These are phyloP conservation scores for Conringia planisiliqua DNA, from an alignment of 345 rosid species.

Conservation along the genomic window DNA sequence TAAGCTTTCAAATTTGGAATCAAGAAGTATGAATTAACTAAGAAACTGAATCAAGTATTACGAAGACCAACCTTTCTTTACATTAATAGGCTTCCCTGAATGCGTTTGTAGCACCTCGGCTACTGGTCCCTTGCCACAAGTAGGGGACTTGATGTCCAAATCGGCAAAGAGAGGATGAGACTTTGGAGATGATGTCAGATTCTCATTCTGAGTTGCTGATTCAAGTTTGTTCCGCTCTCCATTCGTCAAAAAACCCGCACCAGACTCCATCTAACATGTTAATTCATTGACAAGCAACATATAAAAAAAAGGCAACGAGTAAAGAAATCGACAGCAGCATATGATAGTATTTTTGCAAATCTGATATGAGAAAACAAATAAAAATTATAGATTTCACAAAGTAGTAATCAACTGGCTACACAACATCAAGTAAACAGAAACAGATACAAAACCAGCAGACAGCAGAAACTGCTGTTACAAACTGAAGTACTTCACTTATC, in stretches of 20 bases:
- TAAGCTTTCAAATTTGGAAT: too few relatives aligned
- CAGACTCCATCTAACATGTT: conserved; percentile 60
- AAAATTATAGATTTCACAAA: too few relatives aligned
- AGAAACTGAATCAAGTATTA: too few relatives aligned
- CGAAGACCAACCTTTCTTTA: conserved; percentile 60
- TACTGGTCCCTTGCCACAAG: conserved; percentile 51
- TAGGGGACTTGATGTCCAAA: conserved; percentile 60
- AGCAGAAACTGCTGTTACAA: too few relatives aligned
- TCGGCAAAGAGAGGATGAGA: conserved; percentile 67
- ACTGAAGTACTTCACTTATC: too few relatives aligned
- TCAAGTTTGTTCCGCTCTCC: conserved; percentile 76
- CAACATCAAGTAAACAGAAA: too few relatives aligned
- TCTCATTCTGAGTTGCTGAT: conserved; percentile 50
- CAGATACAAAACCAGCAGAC: too few relatives aligned
- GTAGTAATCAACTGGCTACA: too few relatives aligned
- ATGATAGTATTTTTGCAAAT: too few relatives aligned
- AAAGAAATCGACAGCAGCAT: too few relatives aligned
- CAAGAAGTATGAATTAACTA: too few relatives aligned
- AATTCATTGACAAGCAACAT: background rate
- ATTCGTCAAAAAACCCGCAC: conserved; percentile 71
- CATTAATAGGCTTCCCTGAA: conserved; percentile 74
- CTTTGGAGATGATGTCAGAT: conserved; percentile 69
- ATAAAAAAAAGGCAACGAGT: background rate
- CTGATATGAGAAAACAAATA: too few relatives aligned
- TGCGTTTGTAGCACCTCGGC: conserved; percentile 76